phyloP scores from a whole-genome alignment of 192 early-diverging fungal species.

The Spizellomyces sp. region DNA sequence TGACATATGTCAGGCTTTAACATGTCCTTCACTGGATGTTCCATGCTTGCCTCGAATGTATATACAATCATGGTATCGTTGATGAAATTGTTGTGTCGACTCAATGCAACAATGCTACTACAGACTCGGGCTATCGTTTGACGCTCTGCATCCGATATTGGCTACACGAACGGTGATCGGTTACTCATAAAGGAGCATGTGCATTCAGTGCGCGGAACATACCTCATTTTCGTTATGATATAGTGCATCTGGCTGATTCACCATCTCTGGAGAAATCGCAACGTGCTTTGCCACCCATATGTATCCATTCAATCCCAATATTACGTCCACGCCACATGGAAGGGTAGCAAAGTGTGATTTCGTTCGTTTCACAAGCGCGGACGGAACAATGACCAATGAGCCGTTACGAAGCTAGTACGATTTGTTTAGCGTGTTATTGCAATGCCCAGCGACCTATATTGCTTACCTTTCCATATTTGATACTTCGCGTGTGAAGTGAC shows the following conservation, averaged over 20 bases:
- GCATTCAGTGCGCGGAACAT: neutral
- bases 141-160: conserved; percentile 75
- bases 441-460: conserved; percentile 27
- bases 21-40: conserved; percentile 64
- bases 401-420: conserved; percentile 66
- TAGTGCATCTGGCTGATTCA: conserved; percentile 69
- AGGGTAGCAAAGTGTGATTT: conserved; percentile 95
- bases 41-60: conserved; percentile 83
- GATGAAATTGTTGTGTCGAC: conserved; percentile 76
- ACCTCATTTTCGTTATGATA: conserved; percentile 91
- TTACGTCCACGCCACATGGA: conserved; percentile 88
- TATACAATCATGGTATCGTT: conserved; percentile 89
- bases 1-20: conserved; percentile 50
- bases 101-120: conserved; percentile 85
- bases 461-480: conserved; percentile 87
- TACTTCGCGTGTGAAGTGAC: conserved; percentile 85
- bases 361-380: conserved; percentile 84
- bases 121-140: conserved; percentile 85
- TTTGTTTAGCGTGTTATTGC: neutral
- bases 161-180: neutral
- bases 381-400: conserved; percentile 82
- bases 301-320: conserved; percentile 95
- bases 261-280: conserved; percentile 46
- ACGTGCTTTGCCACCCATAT: conserved; percentile 90
- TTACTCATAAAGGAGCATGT: neutral